Evolutionary conservation across 1,139 yeast species (phyloP).

Genomic region (Debaryomyces sp.): DNA sequence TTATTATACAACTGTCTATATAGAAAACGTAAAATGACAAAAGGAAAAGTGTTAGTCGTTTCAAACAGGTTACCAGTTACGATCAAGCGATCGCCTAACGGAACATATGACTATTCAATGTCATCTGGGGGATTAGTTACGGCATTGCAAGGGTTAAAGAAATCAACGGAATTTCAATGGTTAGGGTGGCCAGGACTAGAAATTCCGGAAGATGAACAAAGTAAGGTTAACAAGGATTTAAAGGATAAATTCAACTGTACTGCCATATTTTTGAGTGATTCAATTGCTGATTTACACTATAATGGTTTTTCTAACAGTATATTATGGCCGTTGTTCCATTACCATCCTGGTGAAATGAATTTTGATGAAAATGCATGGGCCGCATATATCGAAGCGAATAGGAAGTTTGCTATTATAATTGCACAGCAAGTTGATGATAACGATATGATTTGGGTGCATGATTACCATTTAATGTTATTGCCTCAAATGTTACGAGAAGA

Average conservation of each 20-base stretch:
- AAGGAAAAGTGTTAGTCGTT: slow-evolving; percentile 83
- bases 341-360: slow-evolving; percentile 99
- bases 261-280: slow-evolving; percentile 86
- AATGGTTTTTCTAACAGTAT: slow-evolving; percentile 93
- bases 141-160: slow-evolving; percentile 89
- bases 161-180: slow-evolving; percentile 90
- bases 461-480: slow-evolving; percentile 91
- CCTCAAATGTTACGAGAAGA: slow-evolving; percentile 86
- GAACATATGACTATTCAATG: slow-evolving; percentile 75
- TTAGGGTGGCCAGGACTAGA: slow-evolving; percentile 97
- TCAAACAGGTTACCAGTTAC: slow-evolving; percentile 96
- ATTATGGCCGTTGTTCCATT: slow-evolving; percentile 97
- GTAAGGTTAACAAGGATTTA: slow-evolving; percentile 68
- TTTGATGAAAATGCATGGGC: slow-evolving; percentile 99
- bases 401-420: slow-evolving; percentile 76
- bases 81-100: slow-evolving; percentile 62
- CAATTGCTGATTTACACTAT: slow-evolving; percentile 92
- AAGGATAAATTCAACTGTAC: slow-evolving; percentile 81
- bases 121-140: slow-evolving; percentile 98
- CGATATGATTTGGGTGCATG: slow-evolving; percentile 97
- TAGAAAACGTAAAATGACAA: slow-evolving; percentile 22
- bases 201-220: slow-evolving; percentile 76
- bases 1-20: not conserved
- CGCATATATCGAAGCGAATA: slow-evolving; percentile 93
- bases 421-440: slow-evolving; percentile 74